Evolutionary conservation across 257 asterid genomes (phyloP).

Genomic region (Eucommia ulmoides): DNA sequence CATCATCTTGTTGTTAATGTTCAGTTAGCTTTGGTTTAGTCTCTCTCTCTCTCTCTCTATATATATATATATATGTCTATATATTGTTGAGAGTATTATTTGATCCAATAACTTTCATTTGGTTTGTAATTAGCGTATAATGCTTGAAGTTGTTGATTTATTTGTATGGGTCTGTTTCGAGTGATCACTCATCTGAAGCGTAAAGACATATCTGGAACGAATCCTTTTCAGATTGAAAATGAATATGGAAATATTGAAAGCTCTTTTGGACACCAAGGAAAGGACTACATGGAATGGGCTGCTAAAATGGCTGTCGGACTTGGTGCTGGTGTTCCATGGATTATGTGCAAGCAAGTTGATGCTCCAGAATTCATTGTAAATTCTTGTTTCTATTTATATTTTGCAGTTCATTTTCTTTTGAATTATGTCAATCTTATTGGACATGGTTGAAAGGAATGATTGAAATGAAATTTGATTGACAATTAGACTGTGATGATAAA

Average conservation of each 20-base stretch:
- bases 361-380: conserved; percentile 85
- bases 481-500: not conserved
- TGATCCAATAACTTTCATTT: too few species aligned
- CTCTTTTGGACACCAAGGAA: conserved; percentile 61
- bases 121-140: too few species aligned
- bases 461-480: not conserved
- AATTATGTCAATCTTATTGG: conserved; percentile 1
- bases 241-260: conserved; percentile 86
- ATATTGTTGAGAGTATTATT: too few species aligned
- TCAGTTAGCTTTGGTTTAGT: not conserved
- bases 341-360: conserved; percentile 93
- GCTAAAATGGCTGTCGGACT: conserved; percentile 91
- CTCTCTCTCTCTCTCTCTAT: too few species aligned
- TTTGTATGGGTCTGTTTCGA: not conserved
- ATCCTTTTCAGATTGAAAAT: conserved; percentile 66
- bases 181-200: not conserved
- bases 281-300: conserved; percentile 77
- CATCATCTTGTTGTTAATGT: not conserved
- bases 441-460: not conserved
- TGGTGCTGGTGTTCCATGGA: conserved; percentile 95
- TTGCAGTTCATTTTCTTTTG: conserved; percentile 6
- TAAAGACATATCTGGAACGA: not conserved
- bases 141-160: not conserved
- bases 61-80: too few species aligned
- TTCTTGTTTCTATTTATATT: conserved; percentile 13